Conservation (phyloP, 1,139 yeast genomes). For the Nakaseomyces sp. region DNA sequence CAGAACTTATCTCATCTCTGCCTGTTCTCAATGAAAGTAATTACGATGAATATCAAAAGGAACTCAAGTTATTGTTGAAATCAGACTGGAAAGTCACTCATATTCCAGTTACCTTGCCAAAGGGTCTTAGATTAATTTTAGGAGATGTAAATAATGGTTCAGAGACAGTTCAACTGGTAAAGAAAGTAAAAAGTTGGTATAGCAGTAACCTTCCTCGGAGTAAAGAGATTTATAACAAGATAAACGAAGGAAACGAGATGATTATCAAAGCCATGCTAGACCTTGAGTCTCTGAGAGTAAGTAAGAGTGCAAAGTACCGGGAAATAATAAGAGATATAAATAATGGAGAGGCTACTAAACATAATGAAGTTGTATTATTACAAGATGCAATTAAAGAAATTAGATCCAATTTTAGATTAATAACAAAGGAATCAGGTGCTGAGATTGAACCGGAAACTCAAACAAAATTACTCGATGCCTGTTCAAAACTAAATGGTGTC, state of each 20-base stretch:
- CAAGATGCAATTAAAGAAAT: conserved; percentile 39
- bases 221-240: conserved; percentile 41
- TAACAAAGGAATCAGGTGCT: conserved; percentile 65
- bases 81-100: conserved; percentile 52
- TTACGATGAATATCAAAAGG: conserved; percentile 27
- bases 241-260: conserved; percentile 50
- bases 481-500: conserved; percentile 56
- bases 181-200: conserved; percentile 68
- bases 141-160: conserved; percentile 93
- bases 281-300: conserved; percentile 33
- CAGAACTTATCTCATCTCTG: conserved; percentile 41
- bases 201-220: conserved; percentile 44
- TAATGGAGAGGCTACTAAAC: conserved; percentile 9
- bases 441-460: conserved; percentile 83
- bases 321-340: conserved; percentile 24
- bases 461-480: conserved; percentile 58
- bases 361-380: conserved; percentile 23
- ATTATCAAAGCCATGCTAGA: conserved; percentile 43
- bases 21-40: conserved; percentile 19
- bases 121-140: conserved; percentile 62
- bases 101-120: conserved; percentile 55
- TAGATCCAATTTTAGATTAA: conserved; percentile 44
- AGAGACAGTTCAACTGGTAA: conserved; percentile 84
- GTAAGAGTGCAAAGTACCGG: conserved; percentile 28
- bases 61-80: conserved; percentile 35